phyloP scores from a whole-genome alignment of 495 filamentous ascomycete species.

The Aspergillus olivimuriae region DNA sequence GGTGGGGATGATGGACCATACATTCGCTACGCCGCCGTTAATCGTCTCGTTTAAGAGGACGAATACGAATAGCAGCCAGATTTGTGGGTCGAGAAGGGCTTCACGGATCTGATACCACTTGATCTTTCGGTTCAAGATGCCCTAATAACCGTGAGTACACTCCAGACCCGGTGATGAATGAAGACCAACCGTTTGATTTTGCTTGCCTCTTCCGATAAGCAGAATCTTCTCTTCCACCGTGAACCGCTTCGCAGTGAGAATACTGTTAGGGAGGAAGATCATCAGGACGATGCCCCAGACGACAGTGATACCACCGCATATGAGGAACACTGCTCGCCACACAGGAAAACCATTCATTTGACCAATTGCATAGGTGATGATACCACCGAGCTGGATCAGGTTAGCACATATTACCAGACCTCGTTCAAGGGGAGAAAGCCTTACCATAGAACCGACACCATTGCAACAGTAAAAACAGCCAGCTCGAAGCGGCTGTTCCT shows the following conservation, averaged over 20 bases:
- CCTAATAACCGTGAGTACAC: too few species aligned
- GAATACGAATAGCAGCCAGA: slow-evolving; percentile 33
- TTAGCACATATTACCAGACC: too few species aligned
- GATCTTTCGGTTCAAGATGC: slow-evolving; percentile 34
- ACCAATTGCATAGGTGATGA: slow-evolving; percentile 46
- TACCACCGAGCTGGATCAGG: too few species aligned
- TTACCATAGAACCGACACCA: slow-evolving; percentile 40
- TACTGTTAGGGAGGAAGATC: slow-evolving; percentile 32
- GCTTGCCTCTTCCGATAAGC: slow-evolving; percentile 29
- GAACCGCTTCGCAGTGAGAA: slow-evolving; percentile 32
- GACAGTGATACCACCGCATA: slow-evolving; percentile 31
- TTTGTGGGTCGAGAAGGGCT: slow-evolving; percentile 33
- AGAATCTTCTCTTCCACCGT: slow-evolving; percentile 33
- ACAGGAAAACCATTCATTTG: slow-evolving; percentile 38
- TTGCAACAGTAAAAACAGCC: slow-evolving; percentile 41
- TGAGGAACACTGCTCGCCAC: slow-evolving; percentile 36
- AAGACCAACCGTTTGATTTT: slow-evolving; percentile 35
- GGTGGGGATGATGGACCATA: too few species aligned
- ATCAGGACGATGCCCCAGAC: slow-evolving; percentile 32
- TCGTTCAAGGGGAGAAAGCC: too few species aligned
- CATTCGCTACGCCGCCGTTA: slow-evolving; percentile 31
- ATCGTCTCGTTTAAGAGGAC: slow-evolving; percentile 31
- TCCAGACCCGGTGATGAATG: too few species aligned
- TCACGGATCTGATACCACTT: slow-evolving; percentile 43
- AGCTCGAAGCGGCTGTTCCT: slow-evolving; percentile 25